A percentile compares a stretch with the other conserved stretches of the same genome.
Evolutionary conservation across 2,329 filamentous ascomycete species (phyloP).

Genomic region (Fusarium marasasianum): DNA sequence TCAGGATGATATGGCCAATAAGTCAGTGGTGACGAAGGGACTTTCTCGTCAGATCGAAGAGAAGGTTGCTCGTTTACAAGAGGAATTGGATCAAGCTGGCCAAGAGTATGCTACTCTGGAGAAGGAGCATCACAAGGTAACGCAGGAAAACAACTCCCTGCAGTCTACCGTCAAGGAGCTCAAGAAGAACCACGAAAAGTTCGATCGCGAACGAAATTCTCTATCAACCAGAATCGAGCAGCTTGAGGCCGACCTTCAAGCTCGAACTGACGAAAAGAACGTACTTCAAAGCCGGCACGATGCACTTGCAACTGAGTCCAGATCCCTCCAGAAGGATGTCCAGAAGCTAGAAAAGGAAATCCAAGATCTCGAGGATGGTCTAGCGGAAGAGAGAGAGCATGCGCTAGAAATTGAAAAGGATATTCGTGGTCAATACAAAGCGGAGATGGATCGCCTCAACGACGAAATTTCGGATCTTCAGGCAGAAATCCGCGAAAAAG

Average conservation of each 20-base stretch:
- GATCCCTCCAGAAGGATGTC: constrained; percentile 72
- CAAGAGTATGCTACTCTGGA: constrained; percentile 62
- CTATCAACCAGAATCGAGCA: constrained; percentile 63
- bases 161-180: constrained; percentile 56
- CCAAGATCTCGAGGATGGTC: constrained; percentile 57
- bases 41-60: constrained; percentile 80
- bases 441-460: constrained; percentile 61
- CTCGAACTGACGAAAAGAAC: constrained; percentile 72
- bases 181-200: constrained; percentile 45
- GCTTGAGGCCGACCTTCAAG: constrained; percentile 67
- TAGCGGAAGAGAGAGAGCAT: constrained; percentile 65
- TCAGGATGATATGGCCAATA: constrained; percentile 81
- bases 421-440: constrained; percentile 56
- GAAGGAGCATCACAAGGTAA: constrained; percentile 58
- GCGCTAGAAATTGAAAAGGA: constrained; percentile 69
- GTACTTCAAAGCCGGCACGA: constrained; percentile 76
- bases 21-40: constrained; percentile 79
- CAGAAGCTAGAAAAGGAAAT: constrained; percentile 58
- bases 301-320: constrained; percentile 71
- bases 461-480: constrained; percentile 71
- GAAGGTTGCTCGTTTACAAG: constrained; percentile 71
- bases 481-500: constrained; percentile 73
- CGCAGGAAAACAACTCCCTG: constrained; percentile 58
- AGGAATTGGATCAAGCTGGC: constrained; percentile 67
- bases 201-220: constrained; percentile 45